Percentiles rank a stretch among this genome's conserved stretches.
phyloP scores from a whole-genome alignment of 2,329 filamentous ascomycete species.

The Neoscytalidium dimidiatum region DNA sequence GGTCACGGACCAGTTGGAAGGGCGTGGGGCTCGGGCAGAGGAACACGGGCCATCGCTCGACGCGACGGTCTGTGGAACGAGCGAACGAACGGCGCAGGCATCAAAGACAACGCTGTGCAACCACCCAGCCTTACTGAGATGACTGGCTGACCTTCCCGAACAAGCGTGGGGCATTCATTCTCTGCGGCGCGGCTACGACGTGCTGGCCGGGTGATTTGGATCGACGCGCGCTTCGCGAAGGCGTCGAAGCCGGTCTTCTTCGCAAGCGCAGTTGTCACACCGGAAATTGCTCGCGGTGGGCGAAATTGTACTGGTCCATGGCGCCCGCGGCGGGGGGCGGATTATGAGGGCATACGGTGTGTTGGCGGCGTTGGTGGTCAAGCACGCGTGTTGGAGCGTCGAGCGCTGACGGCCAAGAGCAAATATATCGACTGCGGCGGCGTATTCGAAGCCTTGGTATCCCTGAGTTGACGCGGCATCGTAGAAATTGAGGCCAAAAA shows the following conservation, averaged over 20 bases:
- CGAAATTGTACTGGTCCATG: background rate
- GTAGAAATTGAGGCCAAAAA: constrained; percentile 4
- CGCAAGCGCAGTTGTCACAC: background rate
- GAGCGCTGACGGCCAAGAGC: constrained; percentile 3
- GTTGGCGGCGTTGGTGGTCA: background rate
- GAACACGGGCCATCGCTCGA: background rate
- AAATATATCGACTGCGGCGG: background rate
- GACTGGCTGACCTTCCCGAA: background rate
- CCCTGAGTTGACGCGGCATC: constrained; percentile 9
- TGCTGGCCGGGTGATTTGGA: constrained; percentile 4
- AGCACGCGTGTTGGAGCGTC: background rate
- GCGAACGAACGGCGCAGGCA: background rate
- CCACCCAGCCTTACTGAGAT: constrained; percentile 8
- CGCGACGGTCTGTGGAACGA: constrained; percentile 1
- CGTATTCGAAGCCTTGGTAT: constrained; percentile 5
- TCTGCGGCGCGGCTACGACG: background rate
- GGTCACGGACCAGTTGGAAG: background rate
- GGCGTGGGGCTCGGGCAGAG: background rate
- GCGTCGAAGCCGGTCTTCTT: background rate
- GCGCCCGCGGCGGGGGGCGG: background rate
- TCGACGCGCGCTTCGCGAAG: background rate
- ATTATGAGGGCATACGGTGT: background rate
- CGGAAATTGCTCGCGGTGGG: background rate
- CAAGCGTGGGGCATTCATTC: background rate
- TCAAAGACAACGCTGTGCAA: background rate